phyloP scores from a whole-genome alignment of 345 rosid species.

The Acer yangbiense region DNA sequence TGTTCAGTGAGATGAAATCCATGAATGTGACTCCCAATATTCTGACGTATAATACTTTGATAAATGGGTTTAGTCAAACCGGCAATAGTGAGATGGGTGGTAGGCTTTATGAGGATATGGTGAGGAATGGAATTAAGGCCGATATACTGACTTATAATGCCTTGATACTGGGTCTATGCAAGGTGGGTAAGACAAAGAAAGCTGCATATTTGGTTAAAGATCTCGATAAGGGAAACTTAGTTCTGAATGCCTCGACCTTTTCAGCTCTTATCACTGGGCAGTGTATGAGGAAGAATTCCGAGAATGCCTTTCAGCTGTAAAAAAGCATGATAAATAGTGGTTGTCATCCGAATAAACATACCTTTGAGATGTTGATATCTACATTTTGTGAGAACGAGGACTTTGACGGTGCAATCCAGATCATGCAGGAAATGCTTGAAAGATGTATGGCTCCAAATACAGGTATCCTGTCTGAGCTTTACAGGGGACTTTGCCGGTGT shows the following conservation, averaged over 20 bases:
- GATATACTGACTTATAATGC: constrained; percentile 80
- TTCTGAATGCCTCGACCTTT: constrained; percentile 76
- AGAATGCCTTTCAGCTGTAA: constrained; percentile 68
- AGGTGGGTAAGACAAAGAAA: constrained; percentile 87
- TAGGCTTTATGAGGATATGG: constrained; percentile 75
- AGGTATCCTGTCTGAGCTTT: constrained; percentile 40
- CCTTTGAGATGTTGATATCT: constrained; percentile 47
- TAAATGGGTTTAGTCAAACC: constrained; percentile 60
- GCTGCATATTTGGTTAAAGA: constrained; percentile 78
- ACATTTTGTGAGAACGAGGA: constrained; percentile 60
- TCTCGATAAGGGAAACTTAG: constrained; percentile 67
- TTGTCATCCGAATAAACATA: constrained; percentile 57
- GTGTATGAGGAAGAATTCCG: constrained; percentile 65
- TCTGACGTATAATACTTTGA: constrained; percentile 79
- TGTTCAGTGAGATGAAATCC: constrained; percentile 67
- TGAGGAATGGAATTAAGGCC: constrained; percentile 50
- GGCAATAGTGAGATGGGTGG: constrained; percentile 57
- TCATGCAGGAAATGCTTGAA: constrained; percentile 58
- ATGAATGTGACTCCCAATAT: constrained; percentile 52
- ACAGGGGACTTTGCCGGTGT: constrained; percentile 45
- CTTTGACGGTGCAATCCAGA: constrained; percentile 64
- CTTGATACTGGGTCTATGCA: constrained; percentile 76
- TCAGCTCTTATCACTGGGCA: constrained; percentile 81
- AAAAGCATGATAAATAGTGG: constrained; percentile 75
- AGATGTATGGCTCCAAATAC: constrained; percentile 51